These are phyloP conservation scores for Trichaptum fuscoviolaceum DNA, from an alignment of 768 basidiomycete genomes.

Conservation along the genomic window DNA sequence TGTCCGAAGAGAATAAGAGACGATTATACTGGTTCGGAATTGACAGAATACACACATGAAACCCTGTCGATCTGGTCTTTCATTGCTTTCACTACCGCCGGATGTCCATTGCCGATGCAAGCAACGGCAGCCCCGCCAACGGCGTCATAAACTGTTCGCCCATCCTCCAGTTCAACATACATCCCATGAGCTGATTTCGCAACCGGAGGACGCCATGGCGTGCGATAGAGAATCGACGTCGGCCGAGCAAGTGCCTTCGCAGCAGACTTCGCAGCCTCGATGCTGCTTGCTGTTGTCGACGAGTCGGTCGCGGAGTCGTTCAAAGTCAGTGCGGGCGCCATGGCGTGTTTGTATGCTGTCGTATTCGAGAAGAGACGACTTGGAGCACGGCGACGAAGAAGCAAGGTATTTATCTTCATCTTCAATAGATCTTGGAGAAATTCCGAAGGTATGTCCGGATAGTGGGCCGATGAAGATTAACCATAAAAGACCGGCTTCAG, in stretches of 20 bases:
- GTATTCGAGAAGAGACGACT: not conserved
- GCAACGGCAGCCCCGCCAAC: slow-evolving; percentile 84
- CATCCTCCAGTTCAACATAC: slow-evolving; percentile 68
- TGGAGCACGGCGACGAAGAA: not conserved
- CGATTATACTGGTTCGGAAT: not conserved
- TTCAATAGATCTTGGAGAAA: not conserved
- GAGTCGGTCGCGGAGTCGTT: not conserved
- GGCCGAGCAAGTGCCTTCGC: slow-evolving; percentile 9
- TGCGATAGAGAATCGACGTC: slow-evolving; percentile 56
- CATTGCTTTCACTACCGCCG: slow-evolving; percentile 64
- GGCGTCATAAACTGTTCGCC: slow-evolving; percentile 65
- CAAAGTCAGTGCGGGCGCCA: not conserved
- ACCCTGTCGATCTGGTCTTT: slow-evolving; percentile 78
- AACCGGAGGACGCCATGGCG: slow-evolving; percentile 69
- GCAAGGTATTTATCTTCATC: not conserved
- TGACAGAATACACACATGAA: slow-evolving; percentile 47
- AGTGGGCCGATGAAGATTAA: not conserved
- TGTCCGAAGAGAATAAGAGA: slow-evolving; percentile 22
- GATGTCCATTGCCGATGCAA: slow-evolving; percentile 72
- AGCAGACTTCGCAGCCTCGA: slow-evolving; percentile 1
- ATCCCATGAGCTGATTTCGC: slow-evolving; percentile 62
- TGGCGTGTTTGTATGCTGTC: not conserved
- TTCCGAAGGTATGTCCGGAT: not conserved
- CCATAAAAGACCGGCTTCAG: not conserved
- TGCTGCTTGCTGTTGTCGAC: not conserved